phyloP scores from a whole-genome alignment of 2,329 filamentous ascomycete species.

The Hypomyces perniciosus region DNA sequence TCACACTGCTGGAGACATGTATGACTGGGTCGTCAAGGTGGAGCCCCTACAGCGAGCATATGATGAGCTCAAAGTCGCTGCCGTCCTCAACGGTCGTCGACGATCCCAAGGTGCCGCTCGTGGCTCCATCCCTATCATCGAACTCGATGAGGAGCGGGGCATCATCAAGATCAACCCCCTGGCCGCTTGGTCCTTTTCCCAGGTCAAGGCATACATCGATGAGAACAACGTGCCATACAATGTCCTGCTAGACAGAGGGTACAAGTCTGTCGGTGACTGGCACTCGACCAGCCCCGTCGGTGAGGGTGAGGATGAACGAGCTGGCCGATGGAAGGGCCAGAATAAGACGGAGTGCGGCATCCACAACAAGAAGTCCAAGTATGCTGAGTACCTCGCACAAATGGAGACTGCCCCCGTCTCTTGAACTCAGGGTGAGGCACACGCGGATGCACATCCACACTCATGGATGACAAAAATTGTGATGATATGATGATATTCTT shows the following conservation, averaged over 20 bases:
- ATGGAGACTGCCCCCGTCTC: constrained; percentile 45
- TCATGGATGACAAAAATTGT: background rate
- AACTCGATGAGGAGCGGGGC: constrained; percentile 80
- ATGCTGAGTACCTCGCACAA: constrained; percentile 75
- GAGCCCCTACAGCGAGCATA: constrained; percentile 93
- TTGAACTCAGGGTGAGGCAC: constrained; percentile 10
- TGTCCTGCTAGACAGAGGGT: constrained; percentile 81
- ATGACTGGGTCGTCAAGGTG: constrained; percentile 97
- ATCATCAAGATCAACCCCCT: constrained; percentile 97
- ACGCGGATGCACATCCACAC: background rate
- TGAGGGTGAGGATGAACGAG: constrained; percentile 90
- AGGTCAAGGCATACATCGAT: constrained; percentile 83
- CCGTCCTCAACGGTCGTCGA: constrained; percentile 86
- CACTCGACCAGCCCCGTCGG: constrained; percentile 89
- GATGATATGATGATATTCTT: constrained; percentile 4
- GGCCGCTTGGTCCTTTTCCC: constrained; percentile 86
- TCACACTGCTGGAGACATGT: constrained; percentile 79
- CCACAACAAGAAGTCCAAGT: constrained; percentile 94
- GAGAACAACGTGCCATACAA: constrained; percentile 92
- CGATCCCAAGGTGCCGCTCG: constrained; percentile 90
- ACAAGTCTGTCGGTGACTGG: constrained; percentile 98
- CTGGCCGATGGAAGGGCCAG: constrained; percentile 94
- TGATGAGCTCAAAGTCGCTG: constrained; percentile 76
- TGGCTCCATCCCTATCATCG: constrained; percentile 82
- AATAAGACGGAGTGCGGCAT: constrained; percentile 97